Evolutionary conservation across 2,329 filamentous ascomycete species (phyloP).

Genomic region (Niveomyces coronatus): DNA sequence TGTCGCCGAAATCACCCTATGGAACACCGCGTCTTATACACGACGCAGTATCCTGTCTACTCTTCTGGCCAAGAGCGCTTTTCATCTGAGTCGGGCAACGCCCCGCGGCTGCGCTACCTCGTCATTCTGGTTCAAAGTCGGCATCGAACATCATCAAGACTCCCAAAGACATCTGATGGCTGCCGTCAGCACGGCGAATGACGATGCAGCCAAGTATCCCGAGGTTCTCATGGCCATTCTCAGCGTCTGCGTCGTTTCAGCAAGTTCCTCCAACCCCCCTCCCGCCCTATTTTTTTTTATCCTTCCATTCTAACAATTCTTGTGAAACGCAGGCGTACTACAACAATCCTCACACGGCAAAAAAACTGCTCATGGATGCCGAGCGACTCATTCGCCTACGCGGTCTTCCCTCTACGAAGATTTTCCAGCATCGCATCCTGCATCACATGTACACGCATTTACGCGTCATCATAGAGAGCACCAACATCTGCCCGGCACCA

Average conservation of each 20-base stretch:
- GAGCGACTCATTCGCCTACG: slow-evolving; percentile 31
- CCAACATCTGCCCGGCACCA: not conserved
- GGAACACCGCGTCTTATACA: slow-evolving; percentile 27
- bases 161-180: slow-evolving; percentile 23
- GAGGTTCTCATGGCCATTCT: slow-evolving; percentile 34
- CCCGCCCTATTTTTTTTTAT: too few relatives aligned
- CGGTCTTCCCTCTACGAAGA: slow-evolving; percentile 28
- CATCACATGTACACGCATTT: slow-evolving; percentile 38
- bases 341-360: slow-evolving; percentile 2
- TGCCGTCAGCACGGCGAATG: slow-evolving; percentile 22
- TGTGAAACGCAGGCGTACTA: not conserved
- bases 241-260: slow-evolving; percentile 16
- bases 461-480: slow-evolving; percentile 34
- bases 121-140: slow-evolving; percentile 20
- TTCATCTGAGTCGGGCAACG: slow-evolving; percentile 23
- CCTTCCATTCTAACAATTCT: too few relatives aligned
- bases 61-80: slow-evolving; percentile 31
- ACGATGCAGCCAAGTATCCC: slow-evolving; percentile 31
- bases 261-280: too few relatives aligned
- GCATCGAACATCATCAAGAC: slow-evolving; percentile 18
- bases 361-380: slow-evolving; percentile 26
- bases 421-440: slow-evolving; percentile 30
- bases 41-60: slow-evolving; percentile 28
- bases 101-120: slow-evolving; percentile 10
- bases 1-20: slow-evolving; percentile 30